phyloP scores from a whole-genome alignment of 1,284 basidiomycete species.

The Malassezia brasiliensis region DNA sequence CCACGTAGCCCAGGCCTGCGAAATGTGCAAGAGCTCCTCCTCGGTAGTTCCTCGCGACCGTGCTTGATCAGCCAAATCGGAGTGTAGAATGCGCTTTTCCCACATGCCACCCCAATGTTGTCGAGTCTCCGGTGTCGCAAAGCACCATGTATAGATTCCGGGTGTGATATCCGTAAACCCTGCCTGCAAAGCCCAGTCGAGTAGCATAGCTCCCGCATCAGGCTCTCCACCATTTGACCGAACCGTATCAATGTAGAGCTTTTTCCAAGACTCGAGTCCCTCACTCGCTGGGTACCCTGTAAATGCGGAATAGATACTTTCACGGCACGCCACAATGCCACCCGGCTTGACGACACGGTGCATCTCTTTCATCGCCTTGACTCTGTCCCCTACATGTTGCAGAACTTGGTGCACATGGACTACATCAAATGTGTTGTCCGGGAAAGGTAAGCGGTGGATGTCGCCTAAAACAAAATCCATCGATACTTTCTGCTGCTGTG shows the following conservation, averaged over 20 bases:
- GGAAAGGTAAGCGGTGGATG: neutral
- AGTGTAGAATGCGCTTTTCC: neutral
- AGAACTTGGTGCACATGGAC: constrained; percentile 3
- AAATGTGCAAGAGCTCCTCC: neutral
- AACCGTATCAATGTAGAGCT: neutral
- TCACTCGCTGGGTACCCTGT: neutral
- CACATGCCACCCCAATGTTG: constrained; percentile 4
- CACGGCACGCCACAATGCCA: neutral
- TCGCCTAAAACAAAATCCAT: neutral
- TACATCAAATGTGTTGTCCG: neutral
- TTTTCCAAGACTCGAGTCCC: neutral
- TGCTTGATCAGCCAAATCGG: neutral
- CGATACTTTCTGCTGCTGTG: neutral
- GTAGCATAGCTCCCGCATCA: neutral
- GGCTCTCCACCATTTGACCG: constrained; percentile 4
- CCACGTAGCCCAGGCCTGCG: neutral
- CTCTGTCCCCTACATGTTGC: neutral
- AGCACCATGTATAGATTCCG: neutral
- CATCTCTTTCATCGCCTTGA: constrained; percentile 1
- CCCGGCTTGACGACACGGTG: neutral
- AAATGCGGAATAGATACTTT: neutral
- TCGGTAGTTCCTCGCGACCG: neutral
- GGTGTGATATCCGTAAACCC: neutral
- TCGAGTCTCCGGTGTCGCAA: neutral
- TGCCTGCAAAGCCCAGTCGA: neutral